Base-by-base conservation (phyloP, 1,284 basidiomycete genomes). In the Trametes polyzona region DNA sequence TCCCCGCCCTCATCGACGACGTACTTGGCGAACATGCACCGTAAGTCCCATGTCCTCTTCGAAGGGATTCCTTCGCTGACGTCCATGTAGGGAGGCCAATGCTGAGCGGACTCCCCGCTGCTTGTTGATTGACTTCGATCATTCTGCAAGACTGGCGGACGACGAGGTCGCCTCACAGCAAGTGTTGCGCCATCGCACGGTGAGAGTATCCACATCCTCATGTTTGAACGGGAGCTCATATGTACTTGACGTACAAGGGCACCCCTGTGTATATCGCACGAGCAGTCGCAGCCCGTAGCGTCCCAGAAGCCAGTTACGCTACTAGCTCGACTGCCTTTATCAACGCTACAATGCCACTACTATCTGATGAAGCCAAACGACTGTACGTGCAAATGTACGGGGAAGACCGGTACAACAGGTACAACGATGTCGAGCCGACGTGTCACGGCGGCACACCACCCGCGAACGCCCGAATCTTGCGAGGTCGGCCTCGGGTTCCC, bases 51-150 rank as follows among this genome's bases (percentile, higher is more conserved):
- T n/a, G n/a, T n/a, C n/a, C n/a, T n/a, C n/a, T n/a, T n/a, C n/a
- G n/a, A n/a, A n/a, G n/a, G n/a, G n/a, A n/a, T n/a, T n/a, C n/a
- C n/a, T n/a, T n/a, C 17, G 16, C 7, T 36, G 24, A 39, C 11
- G 3, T 23, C 26, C 10, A 1, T 3, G 11, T 19, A 52, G 51
- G 14, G 26, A 11, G 0, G 24, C 51, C 2, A n/a, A n/a, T n/a
- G 42, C 21, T 6, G 14, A 27, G 2, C 51, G 51, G 2, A 5
- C 14, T 1, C 26, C 52, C 1, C 52, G 52, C 0, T 55, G 52
- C 21, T 6, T 55, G 3, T 8, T 55, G 9, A 55, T 55, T 8
- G 52, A 55, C 24, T 55, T 47, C 9, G 52, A 55, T 39, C 19
- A 26, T 3, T 36, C 52, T 0, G 10, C 11, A 2, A 35, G 7